A percentile compares a stretch with the other conserved stretches of the same genome.
phyloP scores from a whole-genome alignment of 805 yeast genomes.

The Candida michaelii region DNA sequence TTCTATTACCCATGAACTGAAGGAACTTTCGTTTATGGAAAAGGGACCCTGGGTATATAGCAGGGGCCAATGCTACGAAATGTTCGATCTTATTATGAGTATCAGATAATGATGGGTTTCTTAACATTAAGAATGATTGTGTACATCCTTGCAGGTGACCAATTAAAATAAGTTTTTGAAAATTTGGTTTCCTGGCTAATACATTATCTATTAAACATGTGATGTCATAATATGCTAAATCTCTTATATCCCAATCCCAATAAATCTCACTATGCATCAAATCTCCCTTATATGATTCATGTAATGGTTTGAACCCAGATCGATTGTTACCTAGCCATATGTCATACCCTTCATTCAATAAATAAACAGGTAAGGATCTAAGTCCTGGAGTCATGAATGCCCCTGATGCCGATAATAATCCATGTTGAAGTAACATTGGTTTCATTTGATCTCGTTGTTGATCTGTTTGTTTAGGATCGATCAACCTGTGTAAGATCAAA shows the following conservation, averaged over 20 bases:
- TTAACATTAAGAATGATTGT: conserved; percentile 71
- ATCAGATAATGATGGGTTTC: conserved; percentile 32
- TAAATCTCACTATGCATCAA: conserved; percentile 47
- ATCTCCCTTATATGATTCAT: conserved; percentile 37
- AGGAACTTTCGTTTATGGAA: conserved; percentile 64
- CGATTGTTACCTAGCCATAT: conserved; percentile 93
- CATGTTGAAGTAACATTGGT: conserved; percentile 82
- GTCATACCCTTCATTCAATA: conserved; percentile 62
- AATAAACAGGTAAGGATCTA: conserved; percentile 66
- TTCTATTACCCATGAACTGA: conserved; percentile 56
- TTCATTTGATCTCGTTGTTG: conserved; percentile 33
- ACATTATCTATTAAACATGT: conserved; percentile 71
- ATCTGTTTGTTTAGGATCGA: conserved; percentile 45
- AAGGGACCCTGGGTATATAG: conserved; percentile 81
- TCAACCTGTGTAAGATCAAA: conserved; percentile 62
- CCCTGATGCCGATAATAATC: conserved; percentile 83
- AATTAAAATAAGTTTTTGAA: conserved; percentile 54
- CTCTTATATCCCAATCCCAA: conserved; percentile 95
- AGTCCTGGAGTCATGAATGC: conserved; percentile 83
- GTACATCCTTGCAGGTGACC: conserved; percentile 96
- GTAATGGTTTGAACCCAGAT: conserved; percentile 78
- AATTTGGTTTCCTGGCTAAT: conserved; percentile 38
- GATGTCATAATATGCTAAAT: conserved; percentile 76
- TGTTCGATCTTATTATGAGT: conserved; percentile 58
- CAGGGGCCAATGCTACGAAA: conserved; percentile 85